Evolutionary conservation across 163 green algal genomes (phyloP).

Genomic region (Coccomyxa subellipsoidea): DNA sequence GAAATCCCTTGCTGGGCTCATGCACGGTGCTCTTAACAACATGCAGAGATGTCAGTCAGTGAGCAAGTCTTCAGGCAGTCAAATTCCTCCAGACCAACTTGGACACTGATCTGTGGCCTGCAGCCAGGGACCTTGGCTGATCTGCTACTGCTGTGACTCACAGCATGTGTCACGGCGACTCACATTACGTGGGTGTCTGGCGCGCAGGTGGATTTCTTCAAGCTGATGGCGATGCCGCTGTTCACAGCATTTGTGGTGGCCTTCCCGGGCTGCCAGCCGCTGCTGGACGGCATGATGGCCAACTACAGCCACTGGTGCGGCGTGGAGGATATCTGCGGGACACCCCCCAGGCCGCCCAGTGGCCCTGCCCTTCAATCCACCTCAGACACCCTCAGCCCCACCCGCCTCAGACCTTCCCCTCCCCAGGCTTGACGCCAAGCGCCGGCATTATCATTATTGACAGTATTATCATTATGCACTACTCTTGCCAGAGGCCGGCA

Average conservation of each 20-base stretch:
- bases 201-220: constrained; percentile 22
- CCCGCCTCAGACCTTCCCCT: not conserved
- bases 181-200: not conserved
- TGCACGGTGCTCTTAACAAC: not conserved
- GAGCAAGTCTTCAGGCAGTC: constrained; percentile 1
- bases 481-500: too few species aligned
- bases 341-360: not conserved
- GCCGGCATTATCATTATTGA: too few species aligned
- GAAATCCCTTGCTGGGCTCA: not conserved
- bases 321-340: not conserved
- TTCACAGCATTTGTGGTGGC: constrained; percentile 20
- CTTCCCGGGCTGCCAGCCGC: constrained; percentile 15
- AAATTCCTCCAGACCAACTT: too few species aligned
- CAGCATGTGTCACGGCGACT: too few species aligned
- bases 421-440: too few species aligned
- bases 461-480: too few species aligned
- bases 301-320: constrained; percentile 18
- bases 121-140: too few species aligned
- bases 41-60: not conserved
- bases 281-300: constrained; percentile 18
- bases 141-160: too few species aligned
- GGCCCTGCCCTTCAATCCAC: not conserved
- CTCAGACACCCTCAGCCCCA: not conserved
- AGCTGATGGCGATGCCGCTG: constrained; percentile 20
- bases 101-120: too few species aligned